Percentiles rank a stretch among this genome's conserved stretches.
These are phyloP conservation scores for Brasilioporus rufonigricans DNA, from an alignment of 768 basidiomycete species.

Conservation along the genomic window DNA sequence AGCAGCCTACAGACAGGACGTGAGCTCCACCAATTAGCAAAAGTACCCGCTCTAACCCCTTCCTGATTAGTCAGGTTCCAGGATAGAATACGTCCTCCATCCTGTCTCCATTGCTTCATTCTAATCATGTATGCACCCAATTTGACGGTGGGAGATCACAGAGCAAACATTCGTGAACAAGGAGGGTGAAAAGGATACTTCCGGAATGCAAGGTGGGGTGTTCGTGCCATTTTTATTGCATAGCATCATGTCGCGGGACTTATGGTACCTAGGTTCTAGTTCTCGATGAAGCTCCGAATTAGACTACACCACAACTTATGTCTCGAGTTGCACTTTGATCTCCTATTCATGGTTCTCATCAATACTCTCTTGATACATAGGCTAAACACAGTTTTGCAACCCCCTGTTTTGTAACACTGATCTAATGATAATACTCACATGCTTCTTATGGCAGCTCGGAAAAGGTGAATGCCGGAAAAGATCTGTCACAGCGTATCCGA, in stretches of 20 bases:
- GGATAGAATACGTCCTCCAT: conserved; percentile 34
- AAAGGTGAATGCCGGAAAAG: no score
- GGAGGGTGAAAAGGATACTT: conserved; percentile 18
- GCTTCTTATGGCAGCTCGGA: no score
- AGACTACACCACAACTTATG: conserved; percentile 34
- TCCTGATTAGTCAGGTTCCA: conserved; percentile 38
- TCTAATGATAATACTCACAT: no score
- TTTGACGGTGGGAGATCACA: conserved; percentile 8
- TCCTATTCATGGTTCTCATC: no score
- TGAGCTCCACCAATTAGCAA: conserved; percentile 27
- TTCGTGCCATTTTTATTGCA: conserved; percentile 7
- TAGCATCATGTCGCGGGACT: conserved; percentile 33
- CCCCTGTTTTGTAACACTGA: no score
- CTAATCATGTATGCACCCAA: background rate
- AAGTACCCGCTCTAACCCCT: conserved; percentile 31
- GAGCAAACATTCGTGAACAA: conserved; percentile 10
- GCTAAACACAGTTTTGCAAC: no score
- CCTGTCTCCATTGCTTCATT: background rate
- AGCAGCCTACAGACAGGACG: conserved; percentile 25
- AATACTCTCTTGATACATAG: no score
- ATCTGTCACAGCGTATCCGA: no score
- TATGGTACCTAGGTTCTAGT: background rate
- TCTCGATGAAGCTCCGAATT: conserved; percentile 15
- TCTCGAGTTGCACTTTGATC: conserved; percentile 41
- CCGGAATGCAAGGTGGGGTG: background rate